A percentile compares a stretch with the other conserved stretches of the same genome.
Evolutionary conservation across 345 rosid species (phyloP).

Genomic region (Aegle marmelos): DNA sequence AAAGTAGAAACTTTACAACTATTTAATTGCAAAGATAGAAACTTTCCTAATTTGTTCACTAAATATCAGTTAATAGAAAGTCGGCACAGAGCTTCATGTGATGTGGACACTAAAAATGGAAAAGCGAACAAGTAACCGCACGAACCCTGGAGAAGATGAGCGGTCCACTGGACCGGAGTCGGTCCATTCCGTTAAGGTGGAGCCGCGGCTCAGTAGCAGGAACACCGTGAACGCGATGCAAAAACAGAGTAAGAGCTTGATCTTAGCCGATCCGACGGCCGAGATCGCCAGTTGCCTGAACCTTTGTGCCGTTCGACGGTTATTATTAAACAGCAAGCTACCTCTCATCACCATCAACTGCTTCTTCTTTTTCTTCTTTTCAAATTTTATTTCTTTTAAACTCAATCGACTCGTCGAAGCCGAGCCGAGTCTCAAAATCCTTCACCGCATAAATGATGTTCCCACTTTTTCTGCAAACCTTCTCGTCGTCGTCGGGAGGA

Average conservation of each 20-base stretch:
- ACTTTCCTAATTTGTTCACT: neutral
- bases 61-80: neutral
- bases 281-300: conserved; percentile 44
- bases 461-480: neutral
- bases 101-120: neutral
- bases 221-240: conserved; percentile 48
- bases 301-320: conserved; percentile 68
- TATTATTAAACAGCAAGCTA: conserved; percentile 35
- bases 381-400: no score
- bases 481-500: neutral
- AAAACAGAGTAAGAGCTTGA: conserved; percentile 56
- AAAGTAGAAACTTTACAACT: neutral
- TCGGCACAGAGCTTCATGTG: neutral
- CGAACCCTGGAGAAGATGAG: neutral
- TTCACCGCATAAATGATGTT: neutral
- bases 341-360: conserved; percentile 56
- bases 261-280: conserved; percentile 48
- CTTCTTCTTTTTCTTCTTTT: neutral
- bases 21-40: neutral
- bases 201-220: conserved; percentile 40
- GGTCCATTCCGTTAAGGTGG: conserved; percentile 26
- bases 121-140: neutral
- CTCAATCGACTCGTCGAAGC: neutral
- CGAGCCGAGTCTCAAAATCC: neutral
- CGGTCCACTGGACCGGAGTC: neutral